Evolutionary conservation across 768 basidiomycete species (phyloP).

Genomic region (Rossbeevera mucosa): DNA sequence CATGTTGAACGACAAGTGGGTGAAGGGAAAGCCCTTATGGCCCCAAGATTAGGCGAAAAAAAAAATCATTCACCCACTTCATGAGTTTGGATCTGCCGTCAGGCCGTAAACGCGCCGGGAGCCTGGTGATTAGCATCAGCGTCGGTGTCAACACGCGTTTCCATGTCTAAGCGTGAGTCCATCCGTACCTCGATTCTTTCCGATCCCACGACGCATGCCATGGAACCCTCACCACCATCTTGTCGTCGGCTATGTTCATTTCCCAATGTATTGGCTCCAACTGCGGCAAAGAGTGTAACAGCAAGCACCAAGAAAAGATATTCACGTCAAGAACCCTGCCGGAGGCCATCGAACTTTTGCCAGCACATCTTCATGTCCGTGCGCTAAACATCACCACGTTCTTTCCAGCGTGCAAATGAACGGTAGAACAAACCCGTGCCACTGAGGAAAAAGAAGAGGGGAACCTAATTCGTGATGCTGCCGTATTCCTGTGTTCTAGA

Average conservation of each 20-base stretch:
- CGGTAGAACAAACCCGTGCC: neutral
- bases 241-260: neutral
- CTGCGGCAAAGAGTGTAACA: neutral
- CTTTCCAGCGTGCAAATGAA: neutral
- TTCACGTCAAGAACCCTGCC: neutral
- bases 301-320: neutral
- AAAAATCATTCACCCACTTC: neutral
- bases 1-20: neutral
- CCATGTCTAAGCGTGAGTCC: neutral
- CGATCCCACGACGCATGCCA: neutral
- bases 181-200: constrained; percentile 1
- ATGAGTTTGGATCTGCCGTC: neutral
- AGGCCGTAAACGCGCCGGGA: neutral
- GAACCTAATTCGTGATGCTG: constrained; percentile 5
- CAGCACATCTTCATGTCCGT: constrained; percentile 2
- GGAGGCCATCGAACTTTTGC: neutral
- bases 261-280: neutral
- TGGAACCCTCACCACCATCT: neutral
- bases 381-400: neutral
- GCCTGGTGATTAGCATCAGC: constrained; percentile 1
- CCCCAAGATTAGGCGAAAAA: constrained; percentile 2
- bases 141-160: constrained; percentile 8
- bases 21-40: neutral
- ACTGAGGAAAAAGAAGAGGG: neutral
- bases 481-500: constrained; percentile 4